Conservation (phyloP, 1,139 yeast genomes). For the Taiozyma sp. region DNA sequence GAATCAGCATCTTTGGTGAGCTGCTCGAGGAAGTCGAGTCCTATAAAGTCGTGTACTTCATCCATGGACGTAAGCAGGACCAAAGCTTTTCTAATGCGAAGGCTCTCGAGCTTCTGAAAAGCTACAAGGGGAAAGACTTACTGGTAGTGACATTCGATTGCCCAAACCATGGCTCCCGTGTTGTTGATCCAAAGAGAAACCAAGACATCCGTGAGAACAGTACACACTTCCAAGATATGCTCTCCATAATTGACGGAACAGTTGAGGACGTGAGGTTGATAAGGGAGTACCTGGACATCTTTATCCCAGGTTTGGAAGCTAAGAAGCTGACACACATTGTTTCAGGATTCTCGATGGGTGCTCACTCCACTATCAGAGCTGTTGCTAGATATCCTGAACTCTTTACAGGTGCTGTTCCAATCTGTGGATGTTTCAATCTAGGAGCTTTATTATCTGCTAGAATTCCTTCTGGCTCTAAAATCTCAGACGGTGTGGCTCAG, state of each 20-base stretch:
- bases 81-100: not conserved
- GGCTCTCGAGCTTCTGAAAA: not conserved
- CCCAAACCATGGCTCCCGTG: slow-evolving; percentile 56
- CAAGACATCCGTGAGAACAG: slow-evolving; percentile 39
- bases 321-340: slow-evolving; percentile 32
- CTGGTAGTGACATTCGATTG: slow-evolving; percentile 52
- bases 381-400: slow-evolving; percentile 36
- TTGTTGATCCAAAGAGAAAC: slow-evolving; percentile 33
- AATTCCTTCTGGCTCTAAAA: not conserved
- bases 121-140: slow-evolving; percentile 14
- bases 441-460: slow-evolving; percentile 33
- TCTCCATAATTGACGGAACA: slow-evolving; percentile 45
- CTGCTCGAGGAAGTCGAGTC: not conserved
- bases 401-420: slow-evolving; percentile 39
- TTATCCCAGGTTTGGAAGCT: slow-evolving; percentile 27
- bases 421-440: slow-evolving; percentile 42
- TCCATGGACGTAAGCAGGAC: not conserved
- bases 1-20: not conserved
- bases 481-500: not conserved
- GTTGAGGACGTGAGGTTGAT: slow-evolving; percentile 43
- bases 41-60: not conserved
- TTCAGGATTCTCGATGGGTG: slow-evolving; percentile 58
- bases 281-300: slow-evolving; percentile 43
- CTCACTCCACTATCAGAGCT: slow-evolving; percentile 47
- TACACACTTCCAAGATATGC: slow-evolving; percentile 50